Evolutionary conservation across 768 basidiomycete genomes (phyloP).

Genomic region (Brasilioporus rufonigricans): DNA sequence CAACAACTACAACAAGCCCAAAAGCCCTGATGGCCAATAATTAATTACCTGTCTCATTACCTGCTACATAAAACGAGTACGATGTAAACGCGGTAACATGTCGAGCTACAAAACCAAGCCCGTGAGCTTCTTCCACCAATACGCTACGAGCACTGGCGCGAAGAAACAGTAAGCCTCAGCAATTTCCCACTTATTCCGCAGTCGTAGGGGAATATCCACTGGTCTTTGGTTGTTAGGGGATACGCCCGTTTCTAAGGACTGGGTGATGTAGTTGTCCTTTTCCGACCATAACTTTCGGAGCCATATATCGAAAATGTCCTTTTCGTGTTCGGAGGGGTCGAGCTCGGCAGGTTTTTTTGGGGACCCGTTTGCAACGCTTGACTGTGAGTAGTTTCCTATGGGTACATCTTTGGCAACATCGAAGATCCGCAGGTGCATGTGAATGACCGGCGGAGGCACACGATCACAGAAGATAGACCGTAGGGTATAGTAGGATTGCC

Average conservation of each 20-base stretch:
- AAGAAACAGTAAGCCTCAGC: constrained; percentile 72
- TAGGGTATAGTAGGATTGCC: constrained; percentile 87
- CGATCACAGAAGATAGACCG: constrained; percentile 83
- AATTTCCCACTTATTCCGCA: constrained; percentile 54
- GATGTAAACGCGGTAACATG: neutral
- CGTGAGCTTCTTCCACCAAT: constrained; percentile 44
- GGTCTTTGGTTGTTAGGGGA: constrained; percentile 36
- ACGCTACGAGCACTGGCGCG: constrained; percentile 51
- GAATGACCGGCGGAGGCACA: constrained; percentile 78
- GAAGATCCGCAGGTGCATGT: constrained; percentile 84
- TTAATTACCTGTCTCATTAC: neutral
- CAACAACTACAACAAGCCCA: constrained; percentile 47
- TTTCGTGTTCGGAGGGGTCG: constrained; percentile 58
- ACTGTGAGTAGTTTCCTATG: constrained; percentile 55
- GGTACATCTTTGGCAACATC: constrained; percentile 66
- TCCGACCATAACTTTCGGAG: constrained; percentile 75
- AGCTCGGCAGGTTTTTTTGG: constrained; percentile 36
- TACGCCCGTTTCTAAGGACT: constrained; percentile 53
- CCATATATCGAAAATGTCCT: constrained; percentile 77
- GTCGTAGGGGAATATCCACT: constrained; percentile 57
- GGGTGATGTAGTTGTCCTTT: constrained; percentile 79
- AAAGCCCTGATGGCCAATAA: constrained; percentile 7
- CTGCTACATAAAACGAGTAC: constrained; percentile 8
- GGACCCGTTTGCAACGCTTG: constrained; percentile 29
- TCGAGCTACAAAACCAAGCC: constrained; percentile 18